Evolutionary conservation across 345 rosid species (phyloP).

Genomic region (Salix suchowensis): DNA sequence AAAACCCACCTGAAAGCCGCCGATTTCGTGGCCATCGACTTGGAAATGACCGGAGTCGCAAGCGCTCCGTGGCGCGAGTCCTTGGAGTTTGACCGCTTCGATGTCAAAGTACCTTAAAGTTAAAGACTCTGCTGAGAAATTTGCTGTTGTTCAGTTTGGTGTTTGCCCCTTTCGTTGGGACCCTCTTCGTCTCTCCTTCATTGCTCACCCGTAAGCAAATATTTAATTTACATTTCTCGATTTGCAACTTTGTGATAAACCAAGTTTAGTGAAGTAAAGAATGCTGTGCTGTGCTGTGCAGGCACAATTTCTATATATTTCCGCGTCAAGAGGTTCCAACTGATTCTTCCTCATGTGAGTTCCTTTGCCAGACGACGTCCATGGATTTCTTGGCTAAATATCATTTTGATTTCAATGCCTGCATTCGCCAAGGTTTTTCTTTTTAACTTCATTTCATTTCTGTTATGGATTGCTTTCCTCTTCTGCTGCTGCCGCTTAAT

Average conservation of each 20-base stretch:
- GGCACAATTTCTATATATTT: slow-evolving; percentile 85
- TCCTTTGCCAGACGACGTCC: slow-evolving; percentile 85
- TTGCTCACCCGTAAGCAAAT: slow-evolving; percentile 68
- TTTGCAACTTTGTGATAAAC: too few species aligned
- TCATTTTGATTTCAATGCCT: slow-evolving; percentile 85
- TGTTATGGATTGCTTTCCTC: background rate
- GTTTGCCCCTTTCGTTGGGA: slow-evolving; percentile 97
- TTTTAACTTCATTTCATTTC: background rate
- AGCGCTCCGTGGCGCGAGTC: slow-evolving; percentile 92
- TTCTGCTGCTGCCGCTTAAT: too few species aligned
- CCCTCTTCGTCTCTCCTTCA: slow-evolving; percentile 48
- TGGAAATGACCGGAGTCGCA: slow-evolving; percentile 88
- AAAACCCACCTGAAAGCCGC: slow-evolving; percentile 58
- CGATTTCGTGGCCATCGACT: slow-evolving; percentile 87
- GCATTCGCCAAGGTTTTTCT: slow-evolving; percentile 63
- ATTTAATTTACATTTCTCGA: too few species aligned
- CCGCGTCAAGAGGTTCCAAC: slow-evolving; percentile 58
- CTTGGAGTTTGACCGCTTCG: slow-evolving; percentile 71
- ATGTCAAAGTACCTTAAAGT: slow-evolving; percentile 76
- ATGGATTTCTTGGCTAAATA: slow-evolving; percentile 81
- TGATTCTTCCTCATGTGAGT: slow-evolving; percentile 54
- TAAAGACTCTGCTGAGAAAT: slow-evolving; percentile 92
- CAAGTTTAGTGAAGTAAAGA: background rate
- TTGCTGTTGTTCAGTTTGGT: slow-evolving; percentile 92
- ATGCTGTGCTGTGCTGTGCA: slow-evolving; percentile 16